These are phyloP conservation scores for Gentiana dahurica DNA, from an alignment of 257 asterid species.

Conservation along the genomic window DNA sequence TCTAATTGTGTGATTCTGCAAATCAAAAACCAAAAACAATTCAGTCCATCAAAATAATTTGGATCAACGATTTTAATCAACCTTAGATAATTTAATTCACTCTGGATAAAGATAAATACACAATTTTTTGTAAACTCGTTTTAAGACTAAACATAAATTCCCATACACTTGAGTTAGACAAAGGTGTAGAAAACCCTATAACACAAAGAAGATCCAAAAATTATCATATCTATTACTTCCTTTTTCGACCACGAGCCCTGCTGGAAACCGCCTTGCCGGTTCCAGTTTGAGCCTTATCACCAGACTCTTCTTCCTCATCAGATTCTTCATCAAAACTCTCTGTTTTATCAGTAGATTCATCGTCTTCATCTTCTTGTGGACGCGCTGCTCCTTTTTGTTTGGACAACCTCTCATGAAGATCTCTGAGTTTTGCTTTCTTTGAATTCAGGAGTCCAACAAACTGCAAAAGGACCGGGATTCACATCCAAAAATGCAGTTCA, in stretches of 20 bases:
- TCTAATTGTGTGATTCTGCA: too few relatives aligned
- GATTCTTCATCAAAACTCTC: constrained; percentile 54
- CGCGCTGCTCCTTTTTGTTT: constrained; percentile 23
- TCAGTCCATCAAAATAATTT: too few relatives aligned
- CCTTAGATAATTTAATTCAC: too few relatives aligned
- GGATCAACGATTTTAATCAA: too few relatives aligned
- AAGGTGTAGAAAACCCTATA: too few relatives aligned
- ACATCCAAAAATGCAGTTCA: too few relatives aligned
- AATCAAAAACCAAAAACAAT: too few relatives aligned
- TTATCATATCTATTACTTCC: constrained; percentile 25
- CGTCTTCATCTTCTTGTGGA: constrained; percentile 34
- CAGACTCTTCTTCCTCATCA: constrained; percentile 30
- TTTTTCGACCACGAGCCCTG: constrained; percentile 54
- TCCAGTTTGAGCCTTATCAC: constrained; percentile 10
- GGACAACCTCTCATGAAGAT: constrained; percentile 58
- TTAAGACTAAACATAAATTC: too few relatives aligned
- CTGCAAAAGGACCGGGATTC: constrained; percentile 25
- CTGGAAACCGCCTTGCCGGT: constrained; percentile 38
- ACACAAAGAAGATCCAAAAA: neutral
- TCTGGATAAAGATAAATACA: too few relatives aligned
- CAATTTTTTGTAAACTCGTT: too few relatives aligned
- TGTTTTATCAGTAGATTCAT: constrained; percentile 54
- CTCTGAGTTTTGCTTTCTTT: constrained; percentile 87
- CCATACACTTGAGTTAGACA: too few relatives aligned
- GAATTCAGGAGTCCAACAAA: constrained; percentile 66